Evolutionary conservation across 108 stramenopile genomes (phyloP), one percentile per base, ranked within the genome.

Genomic region (Conticribra weissflogii): DNA sequence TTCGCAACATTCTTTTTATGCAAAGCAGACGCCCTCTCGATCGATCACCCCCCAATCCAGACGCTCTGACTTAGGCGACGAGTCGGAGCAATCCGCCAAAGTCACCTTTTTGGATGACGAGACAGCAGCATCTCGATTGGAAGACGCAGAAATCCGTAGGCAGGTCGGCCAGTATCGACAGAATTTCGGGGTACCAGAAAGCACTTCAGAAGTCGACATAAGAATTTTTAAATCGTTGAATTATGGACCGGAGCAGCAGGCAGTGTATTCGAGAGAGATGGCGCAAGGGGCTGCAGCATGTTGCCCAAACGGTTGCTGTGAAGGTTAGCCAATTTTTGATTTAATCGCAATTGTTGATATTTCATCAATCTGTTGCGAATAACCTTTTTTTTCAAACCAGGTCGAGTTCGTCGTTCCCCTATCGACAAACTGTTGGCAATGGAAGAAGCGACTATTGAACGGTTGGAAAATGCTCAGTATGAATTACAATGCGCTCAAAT

Each of bases 161-260:
- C 51, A 48, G 44, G 31, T 59, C 25, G 44, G 64, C 15, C 70
- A 66, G 22, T 71, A 79, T 71, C 69, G 78, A 3, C 58, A 79
- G 28, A 59, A 57, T 0, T 66, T 56, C 46, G 76, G 62, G 24
- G 21, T 34, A 16, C 23, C 41, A 4, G 61, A 79, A 61, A 63
- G 47, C 14, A 9, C 50, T 19, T 59, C 69, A n/a, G 78, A 79
- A n/a, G 33, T 62, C 12, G 78, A 71, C n/a, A 54, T 65, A 33
- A 59, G 63, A 1, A 74, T 88, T 47, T 74, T 88, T 33, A 54
- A 60, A 64, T 80, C 82, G 3, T 67, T 87, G 41, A 75, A 88
- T 29, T 87, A 88, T 77, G 92, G 92, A 8, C 92, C 92, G 5
- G 91, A 89, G 59, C 91, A 93, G 59, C 85, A 86, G 19, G 88